Evolutionary conservation across 495 filamentous ascomycete genomes (phyloP), one percentile per base, ranked within the genome.

Genomic region (Lasiosphaeria miniovina): DNA sequence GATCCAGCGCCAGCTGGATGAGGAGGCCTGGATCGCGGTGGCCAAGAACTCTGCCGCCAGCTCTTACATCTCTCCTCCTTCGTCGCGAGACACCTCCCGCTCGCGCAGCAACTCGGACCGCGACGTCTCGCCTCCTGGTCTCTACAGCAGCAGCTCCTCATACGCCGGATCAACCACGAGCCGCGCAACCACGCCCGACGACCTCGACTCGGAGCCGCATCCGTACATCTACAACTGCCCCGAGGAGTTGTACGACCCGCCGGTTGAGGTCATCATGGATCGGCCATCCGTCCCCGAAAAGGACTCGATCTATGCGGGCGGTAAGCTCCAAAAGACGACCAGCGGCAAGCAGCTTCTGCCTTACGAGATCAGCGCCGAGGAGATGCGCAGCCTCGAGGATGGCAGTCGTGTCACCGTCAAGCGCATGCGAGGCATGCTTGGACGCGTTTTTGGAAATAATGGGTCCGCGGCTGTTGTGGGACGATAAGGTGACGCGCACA

Each of bases 351-450:
- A 54, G 48, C 36, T 73, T 54, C 71, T 81, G 6, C 75, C 77
- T 6, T 80, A 78, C 62, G 77, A 81, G 67, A 79, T 81, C 53
- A 75, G 67, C 57, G 65, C 67, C 4, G 77, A 78, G 45, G 71
- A 78, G 54, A 62, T 75, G 52, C 70, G 70, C 54, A 64, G 63
- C 43, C 49, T 78, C 35, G 75, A 78, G 61, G 71, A 73, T 48
- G 66, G 68, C 17, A 68, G 63, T 45, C 69, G 69, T 38, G 62
- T 24, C 24, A 24, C 24, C 2, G 24, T 70, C 41, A 80, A 79
- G 72, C 69, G 70, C 36, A 68, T 68, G 34, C 69, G 68, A 52
- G 73, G 75, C 49, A 65, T 80, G 61, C 69, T 75, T 61, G 74
- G 75, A 2, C 66, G 77, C 36, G 72, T 78, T 45, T 75, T 77